Conservation (phyloP, 2,329 filamentous ascomycete genomes). For the Aspergillus puulaauensis region DNA sequence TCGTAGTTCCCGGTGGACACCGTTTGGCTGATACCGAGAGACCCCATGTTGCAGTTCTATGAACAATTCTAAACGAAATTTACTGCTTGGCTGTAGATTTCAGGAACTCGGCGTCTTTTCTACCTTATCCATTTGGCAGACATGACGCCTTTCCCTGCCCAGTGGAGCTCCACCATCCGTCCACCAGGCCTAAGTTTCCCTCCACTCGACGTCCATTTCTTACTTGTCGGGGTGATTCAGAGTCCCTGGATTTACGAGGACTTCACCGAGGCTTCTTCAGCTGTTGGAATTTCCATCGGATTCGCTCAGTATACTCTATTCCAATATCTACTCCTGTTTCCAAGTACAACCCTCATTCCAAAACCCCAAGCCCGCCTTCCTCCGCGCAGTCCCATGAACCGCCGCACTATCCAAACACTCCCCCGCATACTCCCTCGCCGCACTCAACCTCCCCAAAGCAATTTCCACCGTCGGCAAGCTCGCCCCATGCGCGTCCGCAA, state of each 20-base stretch:
- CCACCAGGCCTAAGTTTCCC: no score
- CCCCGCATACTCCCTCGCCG: neutral
- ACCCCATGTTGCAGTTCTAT: neutral
- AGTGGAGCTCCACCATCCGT: no score
- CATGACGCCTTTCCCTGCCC: no score
- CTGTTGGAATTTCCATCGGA: no score
- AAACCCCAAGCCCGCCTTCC: neutral
- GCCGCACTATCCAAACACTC: conserved; percentile 1
- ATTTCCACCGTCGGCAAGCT: neutral
- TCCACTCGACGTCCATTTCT: no score
- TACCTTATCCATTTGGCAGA: no score
- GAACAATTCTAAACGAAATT: neutral
- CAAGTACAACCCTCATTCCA: neutral
- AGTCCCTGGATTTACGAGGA: no score
- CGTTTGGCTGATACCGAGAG: neutral
- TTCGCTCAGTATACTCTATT: no score
- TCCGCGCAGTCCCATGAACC: neutral
- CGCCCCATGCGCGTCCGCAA: neutral
- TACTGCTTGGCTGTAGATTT: no score
- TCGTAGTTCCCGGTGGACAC: neutral
- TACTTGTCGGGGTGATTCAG: no score
- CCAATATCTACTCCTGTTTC: neutral
- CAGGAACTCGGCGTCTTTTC: no score
- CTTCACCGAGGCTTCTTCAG: no score
- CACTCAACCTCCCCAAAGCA: neutral